phyloP scores from a whole-genome alignment of 768 basidiomycete genomes.

The Amanita brunnescens region DNA sequence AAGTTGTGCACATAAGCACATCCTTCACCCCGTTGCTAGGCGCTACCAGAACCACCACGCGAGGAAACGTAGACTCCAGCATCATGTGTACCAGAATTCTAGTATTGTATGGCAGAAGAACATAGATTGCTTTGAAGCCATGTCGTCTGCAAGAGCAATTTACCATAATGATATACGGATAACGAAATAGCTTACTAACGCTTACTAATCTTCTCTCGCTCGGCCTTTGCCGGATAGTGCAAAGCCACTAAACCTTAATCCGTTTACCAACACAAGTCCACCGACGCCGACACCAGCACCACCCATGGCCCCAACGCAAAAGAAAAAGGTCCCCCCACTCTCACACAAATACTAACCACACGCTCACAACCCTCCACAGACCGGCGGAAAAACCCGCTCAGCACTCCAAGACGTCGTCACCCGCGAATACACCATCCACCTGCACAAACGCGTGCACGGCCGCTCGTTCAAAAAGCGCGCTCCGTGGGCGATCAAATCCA shows the following conservation, averaged over 20 bases:
- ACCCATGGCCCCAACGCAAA: slow-evolving; percentile 35
- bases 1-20: too few relatives aligned
- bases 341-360: neutral
- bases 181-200: neutral
- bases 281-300: slow-evolving; percentile 15
- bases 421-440: slow-evolving; percentile 97
- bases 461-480: slow-evolving; percentile 97
- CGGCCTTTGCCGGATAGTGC: slow-evolving; percentile 26
- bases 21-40: too few relatives aligned
- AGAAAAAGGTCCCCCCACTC: slow-evolving; percentile 44
- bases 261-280: slow-evolving; percentile 34
- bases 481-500: slow-evolving; percentile 92
- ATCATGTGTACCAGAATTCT: too few relatives aligned
- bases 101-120: neutral
- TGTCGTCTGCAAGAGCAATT: neutral
- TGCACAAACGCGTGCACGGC: slow-evolving; percentile 91
- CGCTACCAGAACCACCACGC: too few relatives aligned
- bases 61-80: too few relatives aligned
- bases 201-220: neutral
- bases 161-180: neutral
- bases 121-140: neutral
- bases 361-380: slow-evolving; percentile 22
- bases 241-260: slow-evolving; percentile 57
- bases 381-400: slow-evolving; percentile 84
- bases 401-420: slow-evolving; percentile 98